Base-by-base conservation (phyloP, 768 basidiomycete genomes). In the Galerina sulciceps region DNA sequence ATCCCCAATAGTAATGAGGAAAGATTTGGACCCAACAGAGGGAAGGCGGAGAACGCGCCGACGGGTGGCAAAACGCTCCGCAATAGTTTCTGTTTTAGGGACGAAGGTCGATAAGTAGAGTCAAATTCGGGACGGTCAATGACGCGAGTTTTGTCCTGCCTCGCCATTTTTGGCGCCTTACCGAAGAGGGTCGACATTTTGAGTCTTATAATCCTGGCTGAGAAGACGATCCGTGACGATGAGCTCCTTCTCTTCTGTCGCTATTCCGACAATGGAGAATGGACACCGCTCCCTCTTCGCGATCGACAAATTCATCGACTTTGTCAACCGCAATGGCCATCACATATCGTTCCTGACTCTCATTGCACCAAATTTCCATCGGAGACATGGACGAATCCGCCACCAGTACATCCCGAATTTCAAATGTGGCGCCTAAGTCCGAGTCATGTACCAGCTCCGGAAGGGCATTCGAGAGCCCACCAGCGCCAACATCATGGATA, bases 311-410 rank as follows among this genome's bases (percentile, higher is more conserved):
- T 4, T 76, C 72, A 2, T 75, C 72, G 18, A 87, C 77, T 57
- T 82, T 84, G 53, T 83, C 81, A 2, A 86, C 84, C 0, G 85
- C 84, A 59, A 99, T 83, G 9, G 97, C 97, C 31, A 99, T 82
- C 26, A 99, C 97, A 70, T 99, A 99, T 38, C 97, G 88, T 68
- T 99, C 97, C 77, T 99, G 97, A 63, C 89, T 91, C 75, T 99
- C 97, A 75, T 99, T 99, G 71, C 97, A 99, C 97, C 97, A 99
- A 49, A 99, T 98, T 76, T 99, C 96, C 96, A 99, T 98, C 0
- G 97, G 97, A 4, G 93, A 95, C 93, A 99, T 93, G 38, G 91
- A 90, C 20, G 84, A 81, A 71, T 99, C 97, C 26, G 94, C 96
- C 40, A 97, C 87, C 22, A 93, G 82, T 6, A 99, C 88, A 66